A percentile compares a stretch with the other conserved stretches of the same genome.
Evolutionary conservation across 345 rosid species (phyloP).

Genomic region (Streptanthus diversifolius): DNA sequence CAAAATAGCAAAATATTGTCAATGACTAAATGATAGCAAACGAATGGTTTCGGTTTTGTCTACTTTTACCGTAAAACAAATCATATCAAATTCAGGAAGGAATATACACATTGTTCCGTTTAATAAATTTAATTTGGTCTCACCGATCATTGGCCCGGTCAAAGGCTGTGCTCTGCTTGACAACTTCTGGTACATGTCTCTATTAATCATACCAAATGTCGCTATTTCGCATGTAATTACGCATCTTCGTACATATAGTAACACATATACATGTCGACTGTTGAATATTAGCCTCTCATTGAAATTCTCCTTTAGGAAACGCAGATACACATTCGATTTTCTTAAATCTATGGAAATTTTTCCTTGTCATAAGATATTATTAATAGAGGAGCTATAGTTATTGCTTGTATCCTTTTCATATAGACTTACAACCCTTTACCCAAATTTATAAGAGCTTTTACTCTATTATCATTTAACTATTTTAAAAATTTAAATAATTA

Average conservation of each 20-base stretch:
- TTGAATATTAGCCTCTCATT: constrained; percentile 6
- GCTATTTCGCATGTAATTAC: constrained; percentile 20
- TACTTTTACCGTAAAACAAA: too few relatives aligned
- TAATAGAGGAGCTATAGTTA: not conserved
- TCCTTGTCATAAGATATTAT: not conserved
- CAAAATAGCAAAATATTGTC: too few relatives aligned
- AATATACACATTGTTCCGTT: not conserved
- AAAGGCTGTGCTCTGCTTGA: constrained; percentile 19
- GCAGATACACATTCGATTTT: not conserved
- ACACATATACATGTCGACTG: not conserved
- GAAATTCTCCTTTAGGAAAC: constrained; percentile 5
- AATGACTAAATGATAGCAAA: too few relatives aligned
- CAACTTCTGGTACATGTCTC: constrained; percentile 27
- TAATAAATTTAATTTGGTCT: not conserved
- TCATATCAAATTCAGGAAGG: too few relatives aligned
- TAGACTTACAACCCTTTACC: constrained; percentile 14
- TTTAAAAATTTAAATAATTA: not conserved
- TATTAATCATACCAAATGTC: constrained; percentile 15
- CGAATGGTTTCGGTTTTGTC: too few relatives aligned
- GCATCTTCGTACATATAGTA: constrained; percentile 1
- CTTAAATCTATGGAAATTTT: not conserved
- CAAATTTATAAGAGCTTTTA: not conserved
- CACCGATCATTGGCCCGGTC: constrained; percentile 24
- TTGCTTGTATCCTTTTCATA: not conserved
- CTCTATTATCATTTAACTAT: not conserved